phyloP scores from a whole-genome alignment of 768 basidiomycete species.

The Suillus bovinus region DNA sequence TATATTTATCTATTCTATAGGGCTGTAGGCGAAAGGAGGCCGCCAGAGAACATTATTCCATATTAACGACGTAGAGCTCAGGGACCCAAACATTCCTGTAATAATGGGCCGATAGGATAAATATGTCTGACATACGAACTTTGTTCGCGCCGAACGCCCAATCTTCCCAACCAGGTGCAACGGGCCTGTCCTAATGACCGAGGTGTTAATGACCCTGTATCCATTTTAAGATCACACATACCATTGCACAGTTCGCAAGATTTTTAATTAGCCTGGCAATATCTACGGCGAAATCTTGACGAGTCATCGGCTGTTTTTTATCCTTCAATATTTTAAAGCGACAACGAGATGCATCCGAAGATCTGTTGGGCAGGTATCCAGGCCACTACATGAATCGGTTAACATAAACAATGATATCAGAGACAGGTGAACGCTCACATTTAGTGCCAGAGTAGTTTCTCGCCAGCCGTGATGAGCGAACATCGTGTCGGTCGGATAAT shows the following conservation, averaged over 20 bases:
- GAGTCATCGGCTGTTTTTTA: slow-evolving; percentile 14
- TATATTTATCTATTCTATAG: not conserved
- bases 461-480: slow-evolving; percentile 23
- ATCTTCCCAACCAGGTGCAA: slow-evolving; percentile 15
- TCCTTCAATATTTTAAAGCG: slow-evolving; percentile 16
- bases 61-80: slow-evolving; percentile 27
- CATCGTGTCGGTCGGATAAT: slow-evolving; percentile 19
- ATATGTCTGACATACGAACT: slow-evolving; percentile 19
- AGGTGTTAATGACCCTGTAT: not conserved
- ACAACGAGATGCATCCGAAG: slow-evolving; percentile 12
- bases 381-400: slow-evolving; percentile 21
- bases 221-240: not conserved
- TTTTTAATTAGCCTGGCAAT: not conserved
- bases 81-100: slow-evolving; percentile 31
- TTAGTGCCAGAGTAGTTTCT: slow-evolving; percentile 19
- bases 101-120: slow-evolving; percentile 26
- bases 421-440: slow-evolving; percentile 14
- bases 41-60: slow-evolving; percentile 7
- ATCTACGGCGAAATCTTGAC: slow-evolving; percentile 17
- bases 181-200: not conserved
- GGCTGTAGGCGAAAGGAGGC: not conserved
- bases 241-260: not conserved
- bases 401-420: not conserved
- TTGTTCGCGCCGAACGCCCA: slow-evolving; percentile 22
- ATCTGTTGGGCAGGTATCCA: slow-evolving; percentile 14